These are phyloP conservation scores for Populus hybrid DNA, from an alignment of 441 rosid species.

Conservation along the genomic window DNA sequence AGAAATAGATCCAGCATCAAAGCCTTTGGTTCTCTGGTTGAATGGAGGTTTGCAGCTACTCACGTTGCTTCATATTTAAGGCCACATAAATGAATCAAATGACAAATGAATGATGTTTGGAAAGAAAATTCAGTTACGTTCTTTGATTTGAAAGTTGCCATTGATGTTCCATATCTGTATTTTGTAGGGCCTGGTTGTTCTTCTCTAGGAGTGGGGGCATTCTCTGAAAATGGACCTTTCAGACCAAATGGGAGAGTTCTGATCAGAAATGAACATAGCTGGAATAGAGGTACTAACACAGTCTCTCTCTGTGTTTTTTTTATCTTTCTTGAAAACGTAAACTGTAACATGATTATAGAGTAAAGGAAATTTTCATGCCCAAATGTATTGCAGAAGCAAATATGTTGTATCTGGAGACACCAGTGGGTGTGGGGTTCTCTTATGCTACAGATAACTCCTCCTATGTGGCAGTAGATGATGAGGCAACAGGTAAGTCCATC, in stretches of 20 bases:
- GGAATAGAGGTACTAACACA: constrained; percentile 70
- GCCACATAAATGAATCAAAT: background rate
- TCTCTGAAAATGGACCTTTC: constrained; percentile 94
- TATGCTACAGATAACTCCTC: constrained; percentile 74
- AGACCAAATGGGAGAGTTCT: constrained; percentile 74
- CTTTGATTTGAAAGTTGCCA: background rate
- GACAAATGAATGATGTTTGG: background rate
- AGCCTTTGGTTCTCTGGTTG: constrained; percentile 97
- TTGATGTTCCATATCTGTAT: background rate
- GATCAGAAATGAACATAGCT: constrained; percentile 79
- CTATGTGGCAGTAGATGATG: constrained; percentile 69
- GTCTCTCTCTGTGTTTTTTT: background rate
- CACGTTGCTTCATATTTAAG: constrained; percentile 2
- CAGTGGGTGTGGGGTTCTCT: constrained; percentile 96
- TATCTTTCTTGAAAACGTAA: background rate
- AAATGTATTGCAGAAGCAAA: constrained; percentile 74
- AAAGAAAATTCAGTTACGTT: background rate
- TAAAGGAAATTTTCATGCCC: background rate
- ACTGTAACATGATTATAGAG: background rate
- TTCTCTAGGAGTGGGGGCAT: constrained; percentile 94
- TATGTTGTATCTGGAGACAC: constrained; percentile 92
- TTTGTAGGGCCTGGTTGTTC: constrained; percentile 94
- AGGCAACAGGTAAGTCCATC: constrained; percentile 64
- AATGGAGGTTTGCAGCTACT: constrained; percentile 68
- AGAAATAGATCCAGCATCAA: constrained; percentile 62